Percentiles rank a stretch among this genome's conserved stretches.
These are phyloP conservation scores for Trypanosoma caninum DNA, from an alignment of 208 protist genomes.

Conservation along the genomic window DNA sequence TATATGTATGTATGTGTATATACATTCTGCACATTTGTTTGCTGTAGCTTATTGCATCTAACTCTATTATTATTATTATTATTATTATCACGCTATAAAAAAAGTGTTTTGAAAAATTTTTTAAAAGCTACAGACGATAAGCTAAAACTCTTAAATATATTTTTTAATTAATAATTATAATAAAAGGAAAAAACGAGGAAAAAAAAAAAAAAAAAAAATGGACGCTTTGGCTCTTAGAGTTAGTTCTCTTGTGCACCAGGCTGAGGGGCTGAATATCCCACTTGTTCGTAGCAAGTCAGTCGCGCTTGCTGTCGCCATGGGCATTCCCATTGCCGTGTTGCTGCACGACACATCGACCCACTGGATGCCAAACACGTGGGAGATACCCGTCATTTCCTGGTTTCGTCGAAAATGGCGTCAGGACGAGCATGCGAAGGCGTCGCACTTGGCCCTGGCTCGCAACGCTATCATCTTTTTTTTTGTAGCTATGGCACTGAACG, in stretches of 20 bases:
- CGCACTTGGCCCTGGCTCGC: slow-evolving; percentile 45
- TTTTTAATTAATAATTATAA: neutral
- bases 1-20: no score
- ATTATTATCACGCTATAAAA: no score
- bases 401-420: slow-evolving; percentile 68
- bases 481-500: slow-evolving; percentile 57
- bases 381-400: slow-evolving; percentile 69
- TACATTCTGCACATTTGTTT: no score
- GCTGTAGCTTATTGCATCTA: no score
- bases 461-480: slow-evolving; percentile 73
- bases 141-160: neutral
- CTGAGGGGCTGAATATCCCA: slow-evolving; percentile 66
- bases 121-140: neutral
- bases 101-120: no score
- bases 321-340: slow-evolving; percentile 73
- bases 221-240: slow-evolving; percentile 62
- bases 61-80: no score
- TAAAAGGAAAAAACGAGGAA: slow-evolving; percentile 2
- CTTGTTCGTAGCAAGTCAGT: slow-evolving; percentile 50
- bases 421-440: slow-evolving; percentile 51
- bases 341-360: slow-evolving; percentile 72
- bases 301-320: slow-evolving; percentile 53
- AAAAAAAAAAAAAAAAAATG: slow-evolving; percentile 31
- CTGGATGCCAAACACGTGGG: slow-evolving; percentile 62
- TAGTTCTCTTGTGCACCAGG: slow-evolving; percentile 55